These are phyloP conservation scores for Trichoderma orchidacearum DNA, from an alignment of 495 filamentous ascomycete species.

Conservation along the genomic window DNA sequence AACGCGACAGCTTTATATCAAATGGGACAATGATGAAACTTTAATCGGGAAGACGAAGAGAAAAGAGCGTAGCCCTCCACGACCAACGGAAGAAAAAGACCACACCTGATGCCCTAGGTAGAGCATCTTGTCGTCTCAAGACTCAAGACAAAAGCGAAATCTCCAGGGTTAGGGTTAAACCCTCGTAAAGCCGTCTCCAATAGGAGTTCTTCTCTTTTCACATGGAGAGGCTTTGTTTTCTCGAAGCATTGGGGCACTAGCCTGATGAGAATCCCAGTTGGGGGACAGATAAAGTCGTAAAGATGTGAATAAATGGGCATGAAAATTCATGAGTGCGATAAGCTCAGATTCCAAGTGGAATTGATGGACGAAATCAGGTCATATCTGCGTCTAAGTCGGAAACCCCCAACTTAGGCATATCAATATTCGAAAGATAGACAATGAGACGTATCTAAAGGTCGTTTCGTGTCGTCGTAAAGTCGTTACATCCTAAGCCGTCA, in stretches of 20 bases:
- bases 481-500: not conserved
- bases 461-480: conserved; percentile 12
- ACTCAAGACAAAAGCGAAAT: too few relatives aligned
- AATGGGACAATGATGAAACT: not conserved
- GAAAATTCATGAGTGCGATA: conserved; percentile 1
- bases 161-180: too few relatives aligned
- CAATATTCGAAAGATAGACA: not conserved
- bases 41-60: conserved; percentile 1
- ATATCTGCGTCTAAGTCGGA: conserved; percentile 1
- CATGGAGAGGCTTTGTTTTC: too few relatives aligned
- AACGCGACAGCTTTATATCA: conserved; percentile 6
- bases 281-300: not conserved
- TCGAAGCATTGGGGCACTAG: too few relatives aligned
- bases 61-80: too few relatives aligned
- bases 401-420: not conserved
- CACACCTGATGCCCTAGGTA: too few relatives aligned
- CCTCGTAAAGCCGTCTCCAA: too few relatives aligned
- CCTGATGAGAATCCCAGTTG: too few relatives aligned
- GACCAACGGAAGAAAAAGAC: too few relatives aligned
- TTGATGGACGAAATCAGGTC: not conserved
- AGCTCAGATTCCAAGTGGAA: not conserved
- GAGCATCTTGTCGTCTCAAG: too few relatives aligned
- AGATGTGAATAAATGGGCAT: not conserved
- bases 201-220: too few relatives aligned
- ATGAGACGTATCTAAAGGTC: conserved; percentile 16